A percentile compares a stretch with the other conserved stretches of the same genome.
phyloP scores from a whole-genome alignment of 441 rosid species.

The Populus tomentosa region DNA sequence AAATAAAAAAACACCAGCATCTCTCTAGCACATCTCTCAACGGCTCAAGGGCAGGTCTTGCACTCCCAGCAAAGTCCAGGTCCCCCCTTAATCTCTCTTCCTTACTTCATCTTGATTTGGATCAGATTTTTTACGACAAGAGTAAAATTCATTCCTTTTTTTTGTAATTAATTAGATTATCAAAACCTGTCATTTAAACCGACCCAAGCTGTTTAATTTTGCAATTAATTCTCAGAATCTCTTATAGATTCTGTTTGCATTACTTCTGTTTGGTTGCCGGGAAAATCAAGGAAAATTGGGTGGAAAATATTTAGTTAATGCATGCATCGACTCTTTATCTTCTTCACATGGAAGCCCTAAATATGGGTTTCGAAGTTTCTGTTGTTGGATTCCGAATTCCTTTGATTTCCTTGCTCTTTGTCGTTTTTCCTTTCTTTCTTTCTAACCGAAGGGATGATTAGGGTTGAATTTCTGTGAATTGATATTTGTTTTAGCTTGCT shows the following conservation, averaged over 20 bases:
- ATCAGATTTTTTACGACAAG: neutral
- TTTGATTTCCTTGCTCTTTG: neutral
- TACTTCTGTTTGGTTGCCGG: neutral
- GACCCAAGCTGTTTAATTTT: too few relatives aligned
- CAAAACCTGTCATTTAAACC: too few relatives aligned
- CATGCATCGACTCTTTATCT: too few relatives aligned
- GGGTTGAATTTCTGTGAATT: neutral
- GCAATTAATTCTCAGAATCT: too few relatives aligned
- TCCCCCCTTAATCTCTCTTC: neutral
- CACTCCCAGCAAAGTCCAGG: neutral
- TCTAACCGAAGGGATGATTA: neutral
- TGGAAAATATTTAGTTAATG: too few relatives aligned
- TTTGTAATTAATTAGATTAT: too few relatives aligned
- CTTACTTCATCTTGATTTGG: neutral
- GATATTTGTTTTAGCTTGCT: neutral
- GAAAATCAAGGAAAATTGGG: too few relatives aligned
- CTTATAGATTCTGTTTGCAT: neutral
- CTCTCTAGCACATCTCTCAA: neutral
- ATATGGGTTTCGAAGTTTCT: too few relatives aligned
- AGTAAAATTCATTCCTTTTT: neutral
- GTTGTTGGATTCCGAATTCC: too few relatives aligned
- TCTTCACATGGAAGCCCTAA: too few relatives aligned
- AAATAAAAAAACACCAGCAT: too few relatives aligned
- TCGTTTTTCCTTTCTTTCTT: neutral
- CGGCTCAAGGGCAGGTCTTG: neutral